Evolutionary conservation across 2,329 filamentous ascomycete genomes (phyloP).

Genomic region (Lecanicillium sp.): DNA sequence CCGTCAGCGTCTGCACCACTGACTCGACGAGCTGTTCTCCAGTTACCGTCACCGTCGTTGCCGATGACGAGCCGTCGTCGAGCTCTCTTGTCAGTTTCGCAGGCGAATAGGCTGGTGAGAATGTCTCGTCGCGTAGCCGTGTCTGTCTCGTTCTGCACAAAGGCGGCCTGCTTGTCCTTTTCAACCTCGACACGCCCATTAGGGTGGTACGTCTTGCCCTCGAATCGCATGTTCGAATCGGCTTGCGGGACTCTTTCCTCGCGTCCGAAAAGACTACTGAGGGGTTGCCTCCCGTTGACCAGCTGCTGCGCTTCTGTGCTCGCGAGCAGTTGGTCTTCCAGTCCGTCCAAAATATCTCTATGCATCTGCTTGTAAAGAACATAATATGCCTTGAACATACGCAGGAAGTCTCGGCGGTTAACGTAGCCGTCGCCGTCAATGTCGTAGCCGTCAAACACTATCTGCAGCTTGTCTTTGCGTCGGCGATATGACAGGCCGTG

Average conservation of each 20-base stretch:
- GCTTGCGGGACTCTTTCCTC: constrained; percentile 62
- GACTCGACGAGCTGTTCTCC: constrained; percentile 28
- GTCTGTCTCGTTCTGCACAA: constrained; percentile 56
- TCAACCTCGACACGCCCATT: constrained; percentile 61
- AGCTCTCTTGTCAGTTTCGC: constrained; percentile 25
- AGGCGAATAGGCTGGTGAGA: constrained; percentile 47
- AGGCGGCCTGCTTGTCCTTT: constrained; percentile 49
- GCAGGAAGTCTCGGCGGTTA: constrained; percentile 77
- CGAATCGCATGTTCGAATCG: constrained; percentile 49
- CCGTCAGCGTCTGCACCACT: constrained; percentile 28
- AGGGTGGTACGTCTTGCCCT: constrained; percentile 59
- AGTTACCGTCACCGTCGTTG: constrained; percentile 29
- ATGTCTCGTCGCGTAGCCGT: constrained; percentile 55
- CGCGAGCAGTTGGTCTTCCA: constrained; percentile 72
- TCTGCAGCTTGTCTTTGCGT: constrained; percentile 60
- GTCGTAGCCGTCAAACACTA: constrained; percentile 86
- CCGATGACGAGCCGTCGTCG: constrained; percentile 24
- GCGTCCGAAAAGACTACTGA: constrained; percentile 69
- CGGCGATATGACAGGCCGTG: constrained; percentile 69
- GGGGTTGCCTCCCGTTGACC: constrained; percentile 65
- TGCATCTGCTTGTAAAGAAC: constrained; percentile 86
- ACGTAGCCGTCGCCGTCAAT: constrained; percentile 84
- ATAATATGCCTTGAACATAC: constrained; percentile 90
- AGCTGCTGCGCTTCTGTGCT: constrained; percentile 72
- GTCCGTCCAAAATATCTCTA: constrained; percentile 69